Conservation (phyloP, 2,329 filamentous ascomycete genomes). For the Pseudogymnoascus sp. region DNA sequence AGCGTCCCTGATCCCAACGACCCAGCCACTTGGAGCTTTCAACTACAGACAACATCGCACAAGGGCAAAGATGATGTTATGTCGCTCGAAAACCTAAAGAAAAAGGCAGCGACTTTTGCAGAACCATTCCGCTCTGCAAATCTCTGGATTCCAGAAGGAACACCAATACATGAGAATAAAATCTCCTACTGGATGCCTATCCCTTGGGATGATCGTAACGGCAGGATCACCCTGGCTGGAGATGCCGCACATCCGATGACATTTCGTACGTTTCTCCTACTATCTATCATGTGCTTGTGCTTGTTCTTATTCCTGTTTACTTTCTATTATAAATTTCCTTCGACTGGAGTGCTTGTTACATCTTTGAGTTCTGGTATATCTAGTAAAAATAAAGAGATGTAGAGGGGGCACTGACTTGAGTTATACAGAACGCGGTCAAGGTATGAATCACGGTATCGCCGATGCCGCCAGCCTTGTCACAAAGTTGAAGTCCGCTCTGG, state of each 20-base stretch:
- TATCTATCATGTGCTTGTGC: background rate
- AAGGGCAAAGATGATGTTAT: constrained; percentile 11
- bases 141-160: constrained; percentile 14
- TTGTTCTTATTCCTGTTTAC: background rate
- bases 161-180: constrained; percentile 18
- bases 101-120: constrained; percentile 16
- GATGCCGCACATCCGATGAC: constrained; percentile 55
- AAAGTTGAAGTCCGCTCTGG: constrained; percentile 18
- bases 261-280: constrained; percentile 17
- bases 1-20: constrained; percentile 15
- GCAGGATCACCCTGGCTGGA: constrained; percentile 43
- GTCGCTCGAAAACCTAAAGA: constrained; percentile 13
- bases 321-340: background rate
- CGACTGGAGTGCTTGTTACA: background rate
- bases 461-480: constrained; percentile 28
- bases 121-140: constrained; percentile 18
- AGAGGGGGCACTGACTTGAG: background rate
- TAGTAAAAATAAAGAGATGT: background rate
- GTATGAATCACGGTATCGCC: constrained; percentile 39
- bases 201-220: constrained; percentile 37
- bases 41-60: constrained; percentile 21
- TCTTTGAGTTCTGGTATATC: background rate
- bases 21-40: constrained; percentile 21
- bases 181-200: constrained; percentile 30
- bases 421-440: constrained; percentile 36